Base-by-base conservation (phyloP, 208 protist species). In the Histomonas meleagridis region DNA sequence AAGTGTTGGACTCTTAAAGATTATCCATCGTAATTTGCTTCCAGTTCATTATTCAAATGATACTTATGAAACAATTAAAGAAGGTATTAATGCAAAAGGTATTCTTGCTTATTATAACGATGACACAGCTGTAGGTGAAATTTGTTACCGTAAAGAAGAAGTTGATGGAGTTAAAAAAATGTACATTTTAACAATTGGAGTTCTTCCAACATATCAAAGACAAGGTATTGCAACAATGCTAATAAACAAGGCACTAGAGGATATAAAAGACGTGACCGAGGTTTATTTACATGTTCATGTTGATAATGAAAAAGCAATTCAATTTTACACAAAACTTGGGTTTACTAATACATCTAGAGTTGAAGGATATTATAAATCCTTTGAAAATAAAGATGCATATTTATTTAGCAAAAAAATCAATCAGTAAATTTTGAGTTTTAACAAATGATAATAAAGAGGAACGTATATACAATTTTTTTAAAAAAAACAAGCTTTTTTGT, bases 271-370 rank as follows among this genome's bases (percentile, higher is more conserved):
- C 55, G 76, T 40, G 10, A 26, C 18, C 38, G 76, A 86, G 55
- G 46, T 86, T 32, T 86, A 86, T 35, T 46, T 86, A 51, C 76
- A 86, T 40, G 76, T 86, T 57, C 46, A 51, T 51, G 43, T 26
- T 55, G 46, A 48, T 18, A 86, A 86, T 38, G 76, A 86, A 55
- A 48, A n/a, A 2, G 76, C 76, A 38, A 86, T 86, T 40, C 23
- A 86, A 86, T 86, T 86, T n/a, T 86, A 86, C 32, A 18, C 7
- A 38, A 55, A 86, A 51, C 46, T 86, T 28, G 76, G 76, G 32
- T 86, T 86, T 49, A 86, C 40, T 14, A 48, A 86, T 4, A 43
- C 26, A 38, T 40, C 51, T 21, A 57, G 51, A 1, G 5, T 86
- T 32, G 40, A 43, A 86, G 35, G 18, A 18, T 86, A 86, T 28